Conservation (phyloP, 805 yeast genomes). For the Metschnikowia peoriensis region DNA sequence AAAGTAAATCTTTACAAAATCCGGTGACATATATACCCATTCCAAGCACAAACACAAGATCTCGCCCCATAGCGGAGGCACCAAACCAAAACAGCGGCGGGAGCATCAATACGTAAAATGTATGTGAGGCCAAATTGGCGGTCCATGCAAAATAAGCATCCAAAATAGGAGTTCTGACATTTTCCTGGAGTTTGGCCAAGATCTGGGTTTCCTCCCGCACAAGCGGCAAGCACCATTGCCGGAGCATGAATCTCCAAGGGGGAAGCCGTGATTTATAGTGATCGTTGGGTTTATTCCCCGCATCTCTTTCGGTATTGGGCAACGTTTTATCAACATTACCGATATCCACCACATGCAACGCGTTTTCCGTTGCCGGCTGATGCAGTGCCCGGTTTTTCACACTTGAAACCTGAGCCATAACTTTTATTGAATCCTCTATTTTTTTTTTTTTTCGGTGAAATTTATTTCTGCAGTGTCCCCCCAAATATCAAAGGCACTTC, state of each 20-base stretch:
- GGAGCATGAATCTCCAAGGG: constrained; percentile 50
- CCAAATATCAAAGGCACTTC: no score
- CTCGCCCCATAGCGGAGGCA: constrained; percentile 53
- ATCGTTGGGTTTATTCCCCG: constrained; percentile 68
- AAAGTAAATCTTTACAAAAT: constrained; percentile 73
- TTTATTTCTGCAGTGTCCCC: background rate
- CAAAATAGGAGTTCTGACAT: constrained; percentile 45
- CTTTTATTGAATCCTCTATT: background rate
- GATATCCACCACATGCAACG: background rate
- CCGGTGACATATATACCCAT: constrained; percentile 75
- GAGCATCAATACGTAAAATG: constrained; percentile 85
- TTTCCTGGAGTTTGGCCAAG: constrained; percentile 55
- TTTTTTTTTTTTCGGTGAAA: background rate
- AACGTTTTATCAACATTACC: background rate
- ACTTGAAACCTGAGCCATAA: background rate
- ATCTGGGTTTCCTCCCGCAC: constrained; percentile 64
- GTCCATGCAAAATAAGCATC: constrained; percentile 84
- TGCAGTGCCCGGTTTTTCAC: background rate
- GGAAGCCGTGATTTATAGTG: constrained; percentile 63
- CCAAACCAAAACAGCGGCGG: constrained; percentile 89
- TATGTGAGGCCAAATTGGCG: constrained; percentile 89
- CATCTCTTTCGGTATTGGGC: constrained; percentile 42
- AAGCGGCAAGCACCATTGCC: constrained; percentile 53
- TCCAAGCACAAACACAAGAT: constrained; percentile 57
- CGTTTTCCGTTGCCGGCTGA: background rate